Base-by-base conservation (phyloP, 192 early-diverging fungal species). In the Ambispora gerdemannii region DNA sequence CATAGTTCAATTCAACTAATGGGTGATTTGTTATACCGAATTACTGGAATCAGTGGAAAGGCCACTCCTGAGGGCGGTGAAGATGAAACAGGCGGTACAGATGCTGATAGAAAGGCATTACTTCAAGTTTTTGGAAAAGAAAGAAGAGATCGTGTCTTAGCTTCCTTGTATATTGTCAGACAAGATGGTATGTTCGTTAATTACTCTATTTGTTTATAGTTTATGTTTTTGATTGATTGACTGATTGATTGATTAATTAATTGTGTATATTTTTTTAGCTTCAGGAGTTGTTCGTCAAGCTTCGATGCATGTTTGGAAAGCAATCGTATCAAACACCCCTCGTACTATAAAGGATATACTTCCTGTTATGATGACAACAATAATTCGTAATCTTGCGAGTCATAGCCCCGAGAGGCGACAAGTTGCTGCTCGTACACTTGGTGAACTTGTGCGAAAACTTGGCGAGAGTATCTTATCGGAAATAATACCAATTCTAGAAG, bases 331-430 rank as follows among this genome's bases (percentile, higher is more conserved):
- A 76, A 97, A 99, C 79, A 99, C 96, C 64, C 97, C 97, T 63
- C 89, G 95, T 52, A 96, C 95, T 4, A 83, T 98, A 70, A 95
- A 94, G 84, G 95, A 98, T 74, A 96, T 96, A 63, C 74, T 99
- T 75, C 85, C 91, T 19, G 76, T 87, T 4, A 88, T 98, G 80
- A 97, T 99, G 94, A 81, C 87, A 22, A 91, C 96, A 75, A 86
- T 99, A 27, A 89, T 98, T 47, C 84, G 79, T 15, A 89, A 84
- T 43, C 82, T 99, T 56, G 88, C 93, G 2, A 85, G 86, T 70
- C 79, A 82, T n/a, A 84, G 80, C 24, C 83, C 82, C 74, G 94
- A 96, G 47, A 88, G 90, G 50, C 92, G 95, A 33, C 83, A 87
- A 33, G 91, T 92, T 31, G 94, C 95, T 36, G 95, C 91, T 0